Base-by-base conservation (phyloP, 345 rosid species). In the Populus ilicifolia region DNA sequence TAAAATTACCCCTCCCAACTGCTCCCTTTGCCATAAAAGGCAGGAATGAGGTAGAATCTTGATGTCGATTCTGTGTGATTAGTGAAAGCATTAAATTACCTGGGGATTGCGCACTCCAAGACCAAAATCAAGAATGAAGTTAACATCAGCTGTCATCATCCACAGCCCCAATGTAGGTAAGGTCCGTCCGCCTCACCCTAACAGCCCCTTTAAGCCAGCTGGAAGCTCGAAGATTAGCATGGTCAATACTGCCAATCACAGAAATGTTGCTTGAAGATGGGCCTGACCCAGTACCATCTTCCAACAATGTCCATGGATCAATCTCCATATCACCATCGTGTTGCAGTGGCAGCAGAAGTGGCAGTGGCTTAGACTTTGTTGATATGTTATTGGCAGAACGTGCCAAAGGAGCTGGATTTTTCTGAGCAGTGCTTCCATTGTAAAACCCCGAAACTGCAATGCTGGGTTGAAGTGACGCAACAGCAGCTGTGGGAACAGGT, bases 171-270 rank as follows among this genome's bases (percentile, higher is more conserved):
- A 92, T 80, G 70, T 96, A 96, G 1, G 92, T 86, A 75, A 92
- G 93, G 80, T 96, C 97, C 39, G 91, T 83, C 72, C 98, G 85
- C 79, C 98, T 91, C 79, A 91, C 92, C 83, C 99, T 89, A 68
- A 92, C 86, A 43, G 98, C 89, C 61, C 98, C 99, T 86, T 91
- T 94, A n/a, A 96, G 89, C 98, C 94, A 96, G 88, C 86, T 86
- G 75, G 92, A 80, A 73, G 98, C 99, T 85, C 92, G 85, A 79
- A 90, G 90, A 87, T 93, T 93, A 63, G 87, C 80, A 81, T 83
- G 87, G 84, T 92, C 99, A 68, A 89, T 87, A 67, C 90, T 84
- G 67, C 88, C 87, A 54, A 87, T 81, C 72, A 67, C 83, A n/a
- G 90, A 78, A 12, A 84, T 73, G 80, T 84, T 81, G 33, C 90